Evolutionary conservation across 805 yeast genomes (phyloP).

Genomic region (Yarrowia bubula): DNA sequence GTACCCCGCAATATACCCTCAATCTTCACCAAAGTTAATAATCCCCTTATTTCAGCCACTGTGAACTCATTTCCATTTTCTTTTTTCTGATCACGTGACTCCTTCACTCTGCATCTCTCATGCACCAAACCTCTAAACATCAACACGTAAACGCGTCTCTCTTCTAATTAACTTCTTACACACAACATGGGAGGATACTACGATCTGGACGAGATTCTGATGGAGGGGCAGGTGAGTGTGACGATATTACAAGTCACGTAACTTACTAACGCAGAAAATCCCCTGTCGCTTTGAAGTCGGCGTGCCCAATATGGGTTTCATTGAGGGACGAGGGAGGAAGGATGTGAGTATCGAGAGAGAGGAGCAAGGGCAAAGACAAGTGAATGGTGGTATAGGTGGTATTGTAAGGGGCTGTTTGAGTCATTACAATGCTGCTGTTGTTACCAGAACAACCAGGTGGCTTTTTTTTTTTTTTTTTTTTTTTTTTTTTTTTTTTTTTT

Average conservation of each 20-base stretch:
- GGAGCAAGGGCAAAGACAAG: no score
- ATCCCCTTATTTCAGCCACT: no score
- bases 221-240: conserved; percentile 19
- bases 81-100: neutral
- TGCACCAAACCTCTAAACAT: neutral
- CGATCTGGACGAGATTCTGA: conserved; percentile 21
- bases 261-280: conserved; percentile 19
- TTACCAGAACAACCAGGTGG: no score
- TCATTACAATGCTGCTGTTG: no score
- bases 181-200: conserved; percentile 9
- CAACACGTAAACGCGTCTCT: neutral
- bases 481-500: no score
- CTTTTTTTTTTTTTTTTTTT: no score
- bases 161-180: neutral
- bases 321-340: neutral
- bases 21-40: no score
- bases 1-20: no score
- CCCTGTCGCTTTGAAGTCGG: conserved; percentile 22
- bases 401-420: no score
- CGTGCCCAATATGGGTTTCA: conserved; percentile 11
- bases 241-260: neutral
- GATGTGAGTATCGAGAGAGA: conserved; percentile 26
- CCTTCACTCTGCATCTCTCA: neutral
- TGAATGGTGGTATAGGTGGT: no score
- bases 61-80: no score